Evolutionary conservation across 2,329 filamentous ascomycete species (phyloP), one percentile per base, ranked within the genome.

Genomic region (Pleoardoris graminearum): DNA sequence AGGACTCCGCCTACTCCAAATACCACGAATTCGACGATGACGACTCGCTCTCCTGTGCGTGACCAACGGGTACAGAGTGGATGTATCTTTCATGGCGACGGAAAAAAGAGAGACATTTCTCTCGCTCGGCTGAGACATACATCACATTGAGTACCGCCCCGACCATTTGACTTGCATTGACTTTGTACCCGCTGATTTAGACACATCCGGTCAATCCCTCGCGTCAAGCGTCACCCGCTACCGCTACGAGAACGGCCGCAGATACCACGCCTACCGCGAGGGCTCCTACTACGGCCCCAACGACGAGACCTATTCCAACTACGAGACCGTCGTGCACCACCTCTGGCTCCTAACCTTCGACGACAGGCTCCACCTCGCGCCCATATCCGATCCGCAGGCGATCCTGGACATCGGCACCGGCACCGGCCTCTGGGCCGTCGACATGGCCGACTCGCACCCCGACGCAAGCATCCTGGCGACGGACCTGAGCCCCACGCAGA

Each of bases 151-250:
- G n/a, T n/a, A n/a, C n/a, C n/a, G n/a, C n/a, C n/a, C n/a, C n/a
- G n/a, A n/a, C n/a, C n/a, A n/a, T n/a, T n/a, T n/a, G n/a, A n/a
- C n/a, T n/a, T n/a, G n/a, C n/a, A n/a, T n/a, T n/a, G n/a, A n/a
- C n/a, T n/a, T n/a, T n/a, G n/a, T n/a, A n/a, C n/a, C n/a, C n/a
- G n/a, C n/a, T n/a, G n/a, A n/a, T n/a, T n/a, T n/a, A n/a, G n/a
- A 52, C 36, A 30, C 25, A 17, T 38, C 70, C 44, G 70, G 64
- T 12, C 65, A 64, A 48, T 75, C 73, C 12, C 58, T 77, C 48
- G 74, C 73, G 8, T 72, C 73, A 16, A 71, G 64, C 19, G 66
- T 73, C 12, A 76, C 70, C 1, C 65, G 64, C 44, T 76, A 75
- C 60, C 69, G 74, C 51, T 70, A 71, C 51, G 69, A 73, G 49